phyloP scores from a whole-genome alignment of 208 protist genomes.

The Leishmania lainsoni region DNA sequence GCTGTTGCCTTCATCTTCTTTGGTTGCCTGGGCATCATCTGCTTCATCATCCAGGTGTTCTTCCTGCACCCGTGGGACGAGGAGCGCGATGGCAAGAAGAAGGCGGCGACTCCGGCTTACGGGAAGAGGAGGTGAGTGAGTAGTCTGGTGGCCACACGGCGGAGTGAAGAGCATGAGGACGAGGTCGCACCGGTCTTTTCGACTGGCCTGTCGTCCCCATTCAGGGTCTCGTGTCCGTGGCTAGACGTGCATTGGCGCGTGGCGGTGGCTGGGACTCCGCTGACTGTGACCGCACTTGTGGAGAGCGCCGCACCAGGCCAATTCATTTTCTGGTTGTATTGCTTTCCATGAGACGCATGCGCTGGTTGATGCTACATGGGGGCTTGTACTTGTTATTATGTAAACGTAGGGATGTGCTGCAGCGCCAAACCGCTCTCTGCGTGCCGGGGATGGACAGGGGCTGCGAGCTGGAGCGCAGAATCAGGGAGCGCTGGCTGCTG shows the following conservation, averaged over 20 bases:
- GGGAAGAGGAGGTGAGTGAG: constrained; percentile 6
- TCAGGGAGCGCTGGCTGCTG: background rate
- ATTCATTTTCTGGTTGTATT: background rate
- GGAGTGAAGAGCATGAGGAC: background rate
- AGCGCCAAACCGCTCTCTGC: background rate
- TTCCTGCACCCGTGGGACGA: constrained; percentile 78
- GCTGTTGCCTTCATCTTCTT: constrained; percentile 91
- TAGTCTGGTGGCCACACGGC: background rate
- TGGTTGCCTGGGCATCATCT: constrained; percentile 60
- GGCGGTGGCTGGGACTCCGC: background rate
- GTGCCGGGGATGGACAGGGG: background rate
- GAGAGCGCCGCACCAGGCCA: background rate
- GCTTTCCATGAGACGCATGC: background rate
- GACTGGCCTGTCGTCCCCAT: background rate
- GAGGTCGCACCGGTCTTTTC: background rate
- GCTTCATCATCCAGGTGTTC: constrained; percentile 74
- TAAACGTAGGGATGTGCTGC: background rate
- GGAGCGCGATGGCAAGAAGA: constrained; percentile 21
- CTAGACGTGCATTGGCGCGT: background rate
- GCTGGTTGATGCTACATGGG: background rate
- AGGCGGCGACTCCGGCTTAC: background rate
- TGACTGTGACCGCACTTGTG: background rate
- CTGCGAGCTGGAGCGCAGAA: background rate
- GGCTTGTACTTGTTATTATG: background rate
- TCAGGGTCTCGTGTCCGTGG: background rate